Base-by-base conservation (phyloP, 2,329 filamentous ascomycete species). In the Colletotrichum eleusines region DNA sequence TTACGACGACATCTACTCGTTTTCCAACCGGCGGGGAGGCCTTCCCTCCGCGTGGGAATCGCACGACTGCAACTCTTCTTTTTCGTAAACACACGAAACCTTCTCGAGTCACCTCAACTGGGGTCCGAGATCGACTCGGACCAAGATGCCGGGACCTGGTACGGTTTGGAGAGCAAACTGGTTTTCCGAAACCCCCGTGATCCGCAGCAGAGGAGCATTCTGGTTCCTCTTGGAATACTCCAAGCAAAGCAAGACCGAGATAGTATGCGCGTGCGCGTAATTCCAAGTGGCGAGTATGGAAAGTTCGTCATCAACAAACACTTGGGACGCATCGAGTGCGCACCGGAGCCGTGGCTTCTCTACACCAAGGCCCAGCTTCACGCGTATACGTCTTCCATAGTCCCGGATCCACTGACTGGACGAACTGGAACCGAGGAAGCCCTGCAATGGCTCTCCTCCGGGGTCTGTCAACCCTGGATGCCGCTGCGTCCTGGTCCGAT, bases 341-440 rank as follows among this genome's bases (percentile, higher is more conserved):
- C 89, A 0, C 80, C 87, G 0, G 90, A 92, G 55, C 87, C 87
- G 0, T 76, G 76, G 0, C 77, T 90, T 0, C 78, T 89, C 0
- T 90, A 89, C 66, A 80, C 80, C 1, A 91, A 90, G 74, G 89
- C 89, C 0, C 77, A 84, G 5, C 76, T 89, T 1, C 90, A 93
- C 74, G 90, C 90, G 0, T 78, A 84, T 5, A 92, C 90, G 0
- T 90, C 90, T 0, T 88, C 85, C 40, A 74, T 85, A 0, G 44
- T 92, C 0, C 85, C 87, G 0, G 91, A 92, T 74, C 78, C 81
- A 0, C 80, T 92, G 0, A 92, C 89, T 0, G 79, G 83, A 0
- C 81, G 84, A 0, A 92, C 89, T 0, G 91, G 91, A 0, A 85
- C 84, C 0, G 90, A 92, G 74, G 89, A 91, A 76, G 85, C 88